These are phyloP conservation scores for Stemphylium lycopersici DNA, from an alignment of 2,329 filamentous ascomycete genomes.

Conservation along the genomic window DNA sequence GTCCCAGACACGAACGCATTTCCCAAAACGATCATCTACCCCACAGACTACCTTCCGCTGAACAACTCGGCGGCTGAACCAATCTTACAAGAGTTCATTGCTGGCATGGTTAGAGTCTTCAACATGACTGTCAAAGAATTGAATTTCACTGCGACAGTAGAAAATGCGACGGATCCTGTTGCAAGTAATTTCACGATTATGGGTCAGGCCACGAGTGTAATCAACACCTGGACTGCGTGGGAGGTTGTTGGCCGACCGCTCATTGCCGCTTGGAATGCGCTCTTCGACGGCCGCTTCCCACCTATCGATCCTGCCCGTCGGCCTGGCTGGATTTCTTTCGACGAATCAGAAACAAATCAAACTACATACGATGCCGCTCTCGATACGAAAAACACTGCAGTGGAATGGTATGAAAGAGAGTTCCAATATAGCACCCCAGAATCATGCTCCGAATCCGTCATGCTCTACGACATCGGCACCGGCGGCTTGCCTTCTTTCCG, in stretches of 20 bases:
- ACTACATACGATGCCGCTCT: constrained; percentile 25
- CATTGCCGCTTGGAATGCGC: constrained; percentile 39
- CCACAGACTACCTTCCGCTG: constrained; percentile 51
- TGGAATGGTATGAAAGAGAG: constrained; percentile 49
- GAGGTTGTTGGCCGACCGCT: constrained; percentile 42
- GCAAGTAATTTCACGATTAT: constrained; percentile 42
- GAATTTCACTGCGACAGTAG: constrained; percentile 46
- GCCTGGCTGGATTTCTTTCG: constrained; percentile 33
- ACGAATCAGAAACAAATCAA: constrained; percentile 30
- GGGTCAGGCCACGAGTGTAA: constrained; percentile 34
- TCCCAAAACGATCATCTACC: constrained; percentile 51
- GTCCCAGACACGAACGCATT: constrained; percentile 45
- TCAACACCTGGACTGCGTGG: constrained; percentile 46
- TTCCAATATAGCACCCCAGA: constrained; percentile 47
- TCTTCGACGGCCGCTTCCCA: constrained; percentile 49
- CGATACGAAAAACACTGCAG: constrained; percentile 40
- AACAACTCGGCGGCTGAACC: constrained; percentile 49
- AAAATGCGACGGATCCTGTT: constrained; percentile 30
- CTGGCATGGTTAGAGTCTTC: constrained; percentile 44
- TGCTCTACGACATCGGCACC: constrained; percentile 53
- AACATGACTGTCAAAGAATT: constrained; percentile 48
- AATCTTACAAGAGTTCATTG: constrained; percentile 48
- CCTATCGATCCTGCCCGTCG: constrained; percentile 49
- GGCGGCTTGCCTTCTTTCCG: constrained; percentile 51
- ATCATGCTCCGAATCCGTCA: constrained; percentile 50